Evolutionary conservation across 2,329 filamentous ascomycete species (phyloP), one percentile per base, ranked within the genome.

Genomic region (Piedraia hortae): DNA sequence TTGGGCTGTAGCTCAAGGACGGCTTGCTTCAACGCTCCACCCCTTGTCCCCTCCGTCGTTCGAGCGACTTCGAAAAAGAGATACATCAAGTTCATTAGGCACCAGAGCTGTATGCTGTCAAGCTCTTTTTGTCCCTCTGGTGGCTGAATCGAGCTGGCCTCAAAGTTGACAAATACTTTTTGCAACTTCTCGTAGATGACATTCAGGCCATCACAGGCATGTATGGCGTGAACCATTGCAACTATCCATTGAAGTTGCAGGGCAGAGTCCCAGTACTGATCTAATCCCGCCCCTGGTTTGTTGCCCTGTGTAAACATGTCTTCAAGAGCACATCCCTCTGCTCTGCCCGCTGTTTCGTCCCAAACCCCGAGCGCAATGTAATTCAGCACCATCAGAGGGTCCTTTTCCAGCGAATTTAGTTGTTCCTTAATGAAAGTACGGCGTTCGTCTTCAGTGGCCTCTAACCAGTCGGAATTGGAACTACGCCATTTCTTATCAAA

Each of bases 401-500:
- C 13, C 28, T 25, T 34, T 30, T 23, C 31, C 21, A 53, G 28
- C 2, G 30, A 36, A 13, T 35, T 30, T 8, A 53, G 25, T 24
- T 47, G 27, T 19, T 39, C 47, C 27, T 50, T 43, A 16, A 74
- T 47, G 38, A 77, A 75, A 16, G 47, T 46, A 26, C 48, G 43
- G 27, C 58, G 53, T 22, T 52, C 50, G 27, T 62, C 56, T 12
- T 59, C 46, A 11, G 59, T 55, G 4, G 61, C 62, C 18, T 66
- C 59, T 23, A 65, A 53, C 77, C 78, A 90, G 16, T 62, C 50
- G 26, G 34, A 39, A 28, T 34, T 39, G 17, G 34, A 26, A 26
- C 41, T 44, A 34, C 38, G 42, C 74, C 74, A 90, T 38, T 68
- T 61, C 40, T 63, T 61, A 31, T 78, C 62, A 38, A 89, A 93